Percentiles rank a stretch among this genome's conserved stretches.
These are phyloP conservation scores for Apium graveolens DNA, from an alignment of 129 eudicot genomes.

Conservation along the genomic window DNA sequence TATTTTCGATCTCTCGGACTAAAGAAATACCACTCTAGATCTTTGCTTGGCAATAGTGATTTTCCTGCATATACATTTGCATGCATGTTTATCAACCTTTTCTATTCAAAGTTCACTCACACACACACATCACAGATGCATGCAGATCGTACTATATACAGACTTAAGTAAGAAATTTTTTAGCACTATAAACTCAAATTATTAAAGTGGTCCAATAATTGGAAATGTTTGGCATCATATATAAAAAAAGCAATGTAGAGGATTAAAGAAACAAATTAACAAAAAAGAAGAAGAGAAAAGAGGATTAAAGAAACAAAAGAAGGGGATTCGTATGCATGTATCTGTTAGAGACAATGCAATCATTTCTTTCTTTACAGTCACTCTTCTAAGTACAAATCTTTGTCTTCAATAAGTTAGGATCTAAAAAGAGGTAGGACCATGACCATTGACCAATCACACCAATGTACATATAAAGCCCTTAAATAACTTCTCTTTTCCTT, in stretches of 20 bases:
- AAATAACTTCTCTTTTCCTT: constrained; percentile 19
- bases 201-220: not conserved
- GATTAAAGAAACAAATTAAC: not conserved
- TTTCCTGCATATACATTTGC: constrained; percentile 46
- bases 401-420: constrained; percentile 25
- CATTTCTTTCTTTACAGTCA: constrained; percentile 39
- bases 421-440: constrained; percentile 59
- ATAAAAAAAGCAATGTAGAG: not conserved
- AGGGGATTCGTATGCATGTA: not conserved
- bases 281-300: too few relatives aligned
- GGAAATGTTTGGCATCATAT: not conserved
- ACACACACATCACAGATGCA: not conserved
- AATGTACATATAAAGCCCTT: not conserved
- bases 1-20: constrained; percentile 95
- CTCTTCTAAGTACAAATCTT: constrained; percentile 30
- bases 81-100: not conserved
- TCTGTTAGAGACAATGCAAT: constrained; percentile 25
- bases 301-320: not conserved
- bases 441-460: not conserved
- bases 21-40: constrained; percentile 93
- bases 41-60: constrained; percentile 92
- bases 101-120: not conserved
- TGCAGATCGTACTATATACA: too few relatives aligned
- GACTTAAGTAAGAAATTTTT: too few relatives aligned
- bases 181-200: not conserved